Conservation (phyloP, 164 flowering plant species). For the Stephania japonica region DNA sequence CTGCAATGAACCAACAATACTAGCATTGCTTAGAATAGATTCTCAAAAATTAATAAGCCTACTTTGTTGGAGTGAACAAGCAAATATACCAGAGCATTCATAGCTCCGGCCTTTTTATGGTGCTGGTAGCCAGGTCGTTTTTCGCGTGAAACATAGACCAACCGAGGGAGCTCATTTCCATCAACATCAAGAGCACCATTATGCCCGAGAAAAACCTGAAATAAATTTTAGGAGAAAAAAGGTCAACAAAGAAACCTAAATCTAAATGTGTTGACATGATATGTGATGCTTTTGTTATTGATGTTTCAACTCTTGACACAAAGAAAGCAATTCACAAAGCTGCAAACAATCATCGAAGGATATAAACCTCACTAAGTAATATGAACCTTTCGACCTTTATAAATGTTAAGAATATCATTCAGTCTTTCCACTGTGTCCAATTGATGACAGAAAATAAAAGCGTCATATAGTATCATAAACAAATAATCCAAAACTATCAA, state of each 20-base stretch:
- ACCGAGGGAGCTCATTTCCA: conserved; percentile 92
- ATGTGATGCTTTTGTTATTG: background rate
- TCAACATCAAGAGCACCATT: conserved; percentile 83
- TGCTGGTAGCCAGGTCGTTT: conserved; percentile 94
- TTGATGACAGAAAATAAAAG: background rate
- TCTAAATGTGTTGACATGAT: background rate
- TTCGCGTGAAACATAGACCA: conserved; percentile 96
- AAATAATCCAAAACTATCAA: background rate
- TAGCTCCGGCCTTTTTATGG: conserved; percentile 94
- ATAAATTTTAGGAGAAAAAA: background rate
- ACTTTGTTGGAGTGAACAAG: background rate
- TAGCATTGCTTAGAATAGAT: background rate
- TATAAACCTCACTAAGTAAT: background rate
- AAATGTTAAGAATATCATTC: too few species aligned
- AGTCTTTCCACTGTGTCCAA: background rate
- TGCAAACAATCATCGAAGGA: background rate
- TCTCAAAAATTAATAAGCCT: background rate
- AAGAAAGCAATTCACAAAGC: background rate
- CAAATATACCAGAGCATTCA: conserved; percentile 74
- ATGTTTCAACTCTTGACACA: background rate
- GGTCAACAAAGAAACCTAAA: background rate
- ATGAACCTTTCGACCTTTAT: background rate
- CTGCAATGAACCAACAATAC: conserved; percentile 30
- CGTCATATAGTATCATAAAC: too few species aligned
- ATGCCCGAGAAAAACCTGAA: conserved; percentile 88